phyloP scores from a whole-genome alignment of 495 filamentous ascomycete species.

The Neurospora sp. region DNA sequence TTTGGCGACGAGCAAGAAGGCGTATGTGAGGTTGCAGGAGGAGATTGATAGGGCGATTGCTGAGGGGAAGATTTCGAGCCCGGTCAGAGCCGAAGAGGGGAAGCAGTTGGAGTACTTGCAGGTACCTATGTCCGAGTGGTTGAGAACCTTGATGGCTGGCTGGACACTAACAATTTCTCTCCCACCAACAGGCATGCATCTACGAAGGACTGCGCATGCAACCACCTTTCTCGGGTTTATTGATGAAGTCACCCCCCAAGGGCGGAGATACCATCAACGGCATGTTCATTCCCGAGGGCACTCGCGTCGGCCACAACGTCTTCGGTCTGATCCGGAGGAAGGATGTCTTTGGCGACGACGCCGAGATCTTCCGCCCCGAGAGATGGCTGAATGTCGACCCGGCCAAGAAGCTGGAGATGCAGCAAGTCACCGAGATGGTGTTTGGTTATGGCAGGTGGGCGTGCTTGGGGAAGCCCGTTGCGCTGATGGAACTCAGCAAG shows the following conservation, averaged over 20 bases:
- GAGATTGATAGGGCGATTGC: slow-evolving; percentile 43
- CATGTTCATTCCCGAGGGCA: slow-evolving; percentile 42
- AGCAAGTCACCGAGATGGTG: slow-evolving; percentile 13
- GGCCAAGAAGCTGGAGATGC: slow-evolving; percentile 23
- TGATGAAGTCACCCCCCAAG: slow-evolving; percentile 36
- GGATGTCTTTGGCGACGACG: slow-evolving; percentile 28
- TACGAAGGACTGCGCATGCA: slow-evolving; percentile 41
- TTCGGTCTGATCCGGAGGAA: slow-evolving; percentile 15
- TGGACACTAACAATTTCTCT: too few relatives aligned
- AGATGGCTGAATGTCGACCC: slow-evolving; percentile 38
- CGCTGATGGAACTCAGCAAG: slow-evolving; percentile 40
- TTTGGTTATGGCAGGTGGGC: slow-evolving; percentile 25
- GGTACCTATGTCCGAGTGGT: not conserved
- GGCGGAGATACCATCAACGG: slow-evolving; percentile 43
- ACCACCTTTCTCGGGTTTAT: slow-evolving; percentile 25
- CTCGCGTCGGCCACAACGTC: slow-evolving; percentile 40
- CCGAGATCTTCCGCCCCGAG: slow-evolving; percentile 38
- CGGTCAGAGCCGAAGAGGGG: slow-evolving; percentile 32
- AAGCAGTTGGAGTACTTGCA: slow-evolving; percentile 33
- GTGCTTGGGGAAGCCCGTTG: slow-evolving; percentile 30
- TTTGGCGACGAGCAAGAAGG: slow-evolving; percentile 34
- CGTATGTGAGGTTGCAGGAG: slow-evolving; percentile 43
- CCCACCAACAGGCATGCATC: too few relatives aligned
- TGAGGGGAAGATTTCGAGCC: slow-evolving; percentile 24
- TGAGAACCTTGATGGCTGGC: not conserved